Percentiles rank a stretch among this genome's conserved stretches.
Conservation (phyloP, 768 basidiomycete species). For the Suillus fuscotomentosus region DNA sequence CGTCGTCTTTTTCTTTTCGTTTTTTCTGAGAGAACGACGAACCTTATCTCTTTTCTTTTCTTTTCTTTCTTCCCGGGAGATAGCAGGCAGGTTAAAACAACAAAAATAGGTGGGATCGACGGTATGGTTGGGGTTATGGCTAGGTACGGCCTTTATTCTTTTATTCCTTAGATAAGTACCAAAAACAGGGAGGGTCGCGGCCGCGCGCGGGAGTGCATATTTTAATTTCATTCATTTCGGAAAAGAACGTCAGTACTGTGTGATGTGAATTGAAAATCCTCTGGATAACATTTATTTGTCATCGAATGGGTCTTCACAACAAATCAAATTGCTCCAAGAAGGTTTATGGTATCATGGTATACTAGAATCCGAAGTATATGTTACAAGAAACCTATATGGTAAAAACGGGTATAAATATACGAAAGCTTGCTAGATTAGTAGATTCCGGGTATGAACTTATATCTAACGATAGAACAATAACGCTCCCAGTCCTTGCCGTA, state of each 20-base stretch:
- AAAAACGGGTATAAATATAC: conserved; percentile 9
- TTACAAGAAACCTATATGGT: not conserved
- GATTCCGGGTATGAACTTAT: conserved; percentile 85
- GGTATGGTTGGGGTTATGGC: not conserved
- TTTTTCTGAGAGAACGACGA: not conserved
- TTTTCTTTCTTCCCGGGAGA: not conserved
- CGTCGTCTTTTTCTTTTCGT: not conserved
- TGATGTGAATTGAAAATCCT: not conserved
- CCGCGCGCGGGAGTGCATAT: not conserved
- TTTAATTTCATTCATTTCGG: not conserved
- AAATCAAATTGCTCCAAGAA: not conserved
- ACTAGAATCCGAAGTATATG: not conserved
- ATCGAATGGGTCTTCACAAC: not conserved
- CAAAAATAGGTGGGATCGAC: not conserved
- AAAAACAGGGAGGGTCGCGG: not conserved
- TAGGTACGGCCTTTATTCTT: not conserved
- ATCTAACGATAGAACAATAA: conserved; percentile 85
- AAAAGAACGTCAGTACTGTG: no score
- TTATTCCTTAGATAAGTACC: conserved; percentile 1
- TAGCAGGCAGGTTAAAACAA: not conserved
- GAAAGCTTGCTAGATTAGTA: conserved; percentile 48
- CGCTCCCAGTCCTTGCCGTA: conserved; percentile 95
- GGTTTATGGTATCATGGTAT: not conserved
- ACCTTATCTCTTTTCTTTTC: not conserved
- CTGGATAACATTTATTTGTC: not conserved